Evolutionary conservation across 1,284 basidiomycete genomes (phyloP), one percentile per base, ranked within the genome.

Genomic region (Tilletia indica): DNA sequence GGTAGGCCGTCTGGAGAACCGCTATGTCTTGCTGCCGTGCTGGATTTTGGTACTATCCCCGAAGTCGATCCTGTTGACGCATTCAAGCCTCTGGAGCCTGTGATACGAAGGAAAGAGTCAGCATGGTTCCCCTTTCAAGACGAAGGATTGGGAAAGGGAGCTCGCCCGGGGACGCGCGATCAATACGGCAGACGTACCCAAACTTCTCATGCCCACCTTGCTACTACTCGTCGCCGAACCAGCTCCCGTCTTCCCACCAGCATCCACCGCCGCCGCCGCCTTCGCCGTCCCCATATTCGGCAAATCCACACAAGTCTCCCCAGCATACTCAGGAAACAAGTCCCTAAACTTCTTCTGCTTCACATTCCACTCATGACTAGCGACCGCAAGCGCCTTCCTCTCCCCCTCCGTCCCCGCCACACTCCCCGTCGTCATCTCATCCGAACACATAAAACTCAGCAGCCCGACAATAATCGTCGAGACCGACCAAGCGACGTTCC

Each of bases 361-460:
- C 56, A 94, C 81, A 84, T 97, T 97, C 90, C 92, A 96, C 0
- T 87, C 85, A 83, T 97, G 94, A 82, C 92, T 94, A 71, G 90
- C 88, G 3, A 87, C 86, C 0, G 94, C 94, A 72, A 93, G 90
- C 0, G 87, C 85, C 69, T 89, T 89, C 85, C 94, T 94, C 81
- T 96, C 91, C 4, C 88, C 87, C 67, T 91, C 90, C n/a, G 90
- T 89, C 0, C 92, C 91, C 19, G 89, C 92, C 61, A 96, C 90
- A 0, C 92, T 93, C 12, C 94, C 94, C 0, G 94, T 95, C 0
- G 94, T 97, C 89, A 97, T 94, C 87, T 97, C 94, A 80, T 97
- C 93, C 1, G 92, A 91, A 70, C 95, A 89, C 95, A 97, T 97
- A 86, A 97, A 97, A 5, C 93, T 94, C 58, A 97, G 87, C 31